These are phyloP conservation scores for Yamadazyma insecticola DNA, from an alignment of 805 yeast species.

Conservation along the genomic window DNA sequence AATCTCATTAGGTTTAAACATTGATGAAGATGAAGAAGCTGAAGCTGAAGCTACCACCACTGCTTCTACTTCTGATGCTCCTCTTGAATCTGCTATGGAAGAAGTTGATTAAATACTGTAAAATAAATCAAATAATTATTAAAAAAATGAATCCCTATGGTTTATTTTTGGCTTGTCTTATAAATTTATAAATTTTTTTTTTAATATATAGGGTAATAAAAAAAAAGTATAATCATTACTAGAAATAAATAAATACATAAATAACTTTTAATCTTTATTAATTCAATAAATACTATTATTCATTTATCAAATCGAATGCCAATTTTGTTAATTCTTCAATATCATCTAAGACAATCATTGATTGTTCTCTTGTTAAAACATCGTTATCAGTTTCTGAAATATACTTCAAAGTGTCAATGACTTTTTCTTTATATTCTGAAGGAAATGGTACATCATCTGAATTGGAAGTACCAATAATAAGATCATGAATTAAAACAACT, in stretches of 20 bases:
- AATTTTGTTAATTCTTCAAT: slow-evolving; percentile 22
- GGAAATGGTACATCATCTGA: slow-evolving; percentile 51
- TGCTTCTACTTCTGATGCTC: slow-evolving; percentile 53
- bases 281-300: no score
- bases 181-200: neutral
- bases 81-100: slow-evolving; percentile 96
- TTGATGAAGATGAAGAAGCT: slow-evolving; percentile 73
- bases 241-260: no score
- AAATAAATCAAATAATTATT: slow-evolving; percentile 3
- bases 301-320: no score
- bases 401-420: slow-evolving; percentile 41
- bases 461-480: slow-evolving; percentile 44
- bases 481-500: slow-evolving; percentile 60
- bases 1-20: slow-evolving; percentile 96
- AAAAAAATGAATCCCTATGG: neutral
- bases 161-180: slow-evolving; percentile 5
- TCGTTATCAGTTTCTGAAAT: slow-evolving; percentile 48
- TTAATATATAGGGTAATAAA: slow-evolving; percentile 6
- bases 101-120: slow-evolving; percentile 75
- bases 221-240: no score
- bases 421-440: slow-evolving; percentile 37
- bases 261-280: no score
- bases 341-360: slow-evolving; percentile 29
- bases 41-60: slow-evolving; percentile 47
- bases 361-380: slow-evolving; percentile 56